Evolutionary conservation across 2,329 filamentous ascomycete species (phyloP).

Genomic region (Aspergillus pseudoterreus): DNA sequence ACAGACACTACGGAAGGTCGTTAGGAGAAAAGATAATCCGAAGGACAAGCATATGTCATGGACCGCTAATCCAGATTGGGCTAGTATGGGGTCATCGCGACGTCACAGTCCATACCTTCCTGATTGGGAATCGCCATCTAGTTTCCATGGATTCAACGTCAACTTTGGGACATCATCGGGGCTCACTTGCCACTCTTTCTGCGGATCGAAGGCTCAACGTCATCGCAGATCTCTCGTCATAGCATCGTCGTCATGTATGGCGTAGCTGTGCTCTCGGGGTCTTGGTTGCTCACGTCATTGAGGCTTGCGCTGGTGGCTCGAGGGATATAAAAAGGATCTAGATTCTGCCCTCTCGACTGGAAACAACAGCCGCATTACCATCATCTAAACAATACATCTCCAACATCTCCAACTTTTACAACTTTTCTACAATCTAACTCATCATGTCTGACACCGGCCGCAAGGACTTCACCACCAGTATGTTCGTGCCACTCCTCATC

Average conservation of each 20-base stretch:
- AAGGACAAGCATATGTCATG: not conserved
- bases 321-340: conserved; percentile 21
- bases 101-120: conserved; percentile 10
- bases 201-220: not conserved
- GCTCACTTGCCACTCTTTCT: not conserved
- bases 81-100: conserved; percentile 6
- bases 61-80: not conserved
- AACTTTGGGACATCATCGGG: not conserved
- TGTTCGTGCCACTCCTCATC: conserved; percentile 10
- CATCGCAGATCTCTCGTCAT: conserved; percentile 1
- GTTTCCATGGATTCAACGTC: not conserved
- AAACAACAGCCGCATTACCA: not conserved
- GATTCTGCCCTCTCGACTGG: not conserved
- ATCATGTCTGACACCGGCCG: conserved; percentile 60
- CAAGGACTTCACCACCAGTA: conserved; percentile 58
- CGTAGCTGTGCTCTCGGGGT: not conserved
- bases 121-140: not conserved
- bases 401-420: conserved; percentile 4
- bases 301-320: not conserved
- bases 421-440: conserved; percentile 11
- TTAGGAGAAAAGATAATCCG: conserved; percentile 8
- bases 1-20: not conserved
- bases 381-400: not conserved
- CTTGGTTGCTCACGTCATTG: conserved; percentile 18
- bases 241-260: not conserved